Base-by-base conservation (phyloP, 2,329 filamentous ascomycete genomes). In the Onygenales sp. region DNA sequence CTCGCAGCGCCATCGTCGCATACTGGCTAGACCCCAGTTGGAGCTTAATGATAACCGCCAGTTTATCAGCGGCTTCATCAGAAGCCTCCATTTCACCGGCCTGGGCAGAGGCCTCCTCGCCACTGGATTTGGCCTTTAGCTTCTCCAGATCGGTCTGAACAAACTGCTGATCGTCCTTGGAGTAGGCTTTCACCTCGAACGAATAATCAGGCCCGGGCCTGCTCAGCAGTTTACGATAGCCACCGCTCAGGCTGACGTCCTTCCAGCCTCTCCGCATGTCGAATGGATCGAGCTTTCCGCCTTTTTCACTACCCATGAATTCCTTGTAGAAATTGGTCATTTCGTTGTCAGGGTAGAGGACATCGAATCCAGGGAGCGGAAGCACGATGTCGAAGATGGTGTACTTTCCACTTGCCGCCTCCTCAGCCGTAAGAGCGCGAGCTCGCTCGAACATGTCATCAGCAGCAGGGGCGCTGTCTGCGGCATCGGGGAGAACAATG, bases 341-440 rank as follows among this genome's bases (percentile, higher is more conserved):
- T 38, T 82, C 82, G 67, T 98, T 97, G 21, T 77, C 67, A 0
- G 93, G 93, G 66, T 97, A 98, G 38, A 87, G 70, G 41, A 97
- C 81, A 61, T 95, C 90, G 72, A 84, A 96, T 14, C 93, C 93
- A 0, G 93, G 93, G n/a, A 87, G 84, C 2, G 94, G 92, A 2
- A 98, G 78, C 10, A 98, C 91, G 57, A 97, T 67, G 65, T 98
- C 93, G 64, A 87, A 89, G 61, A 98, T 86, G 39, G 78, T 82
- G 70, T 86, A 96, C 54, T 80, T 78, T 9, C 89, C 89, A 58
- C 83, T 87, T 31, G 78, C 77, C 2, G 83, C 87, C 67, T 98
- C 93, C n/a, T 85, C 83, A 4, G 81, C 81, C 2, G 83, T 86
- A 11, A 98, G 74, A 0, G 84, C 71, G 11, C 89, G 84, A 1